Evolutionary conservation across 164 flowering plant species (phyloP).

Genomic region (Chimonanthus praecox): DNA sequence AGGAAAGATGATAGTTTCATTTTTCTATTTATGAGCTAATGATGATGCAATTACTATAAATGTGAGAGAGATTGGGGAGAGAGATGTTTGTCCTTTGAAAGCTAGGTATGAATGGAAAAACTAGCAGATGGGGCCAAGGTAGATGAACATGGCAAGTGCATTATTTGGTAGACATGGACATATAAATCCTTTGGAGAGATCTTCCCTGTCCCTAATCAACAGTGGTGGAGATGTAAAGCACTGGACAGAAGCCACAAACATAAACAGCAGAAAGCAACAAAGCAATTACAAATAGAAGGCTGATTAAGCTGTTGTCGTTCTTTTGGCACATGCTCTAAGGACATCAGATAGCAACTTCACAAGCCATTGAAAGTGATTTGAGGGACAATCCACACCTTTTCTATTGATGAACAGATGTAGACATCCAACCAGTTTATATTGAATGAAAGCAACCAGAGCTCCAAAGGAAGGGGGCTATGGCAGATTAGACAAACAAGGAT

Average conservation of each 20-base stretch:
- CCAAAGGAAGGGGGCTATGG: neutral
- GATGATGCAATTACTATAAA: too few relatives aligned
- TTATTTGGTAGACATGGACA: neutral
- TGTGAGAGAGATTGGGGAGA: neutral
- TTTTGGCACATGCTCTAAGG: neutral
- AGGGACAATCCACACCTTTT: slow-evolving; percentile 1
- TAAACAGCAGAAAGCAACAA: neutral
- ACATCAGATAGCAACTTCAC: neutral
- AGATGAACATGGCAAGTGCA: neutral
- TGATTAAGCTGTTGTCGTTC: neutral
- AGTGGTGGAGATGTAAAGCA: neutral
- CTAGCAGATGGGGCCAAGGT: neutral
- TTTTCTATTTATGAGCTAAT: too few relatives aligned
- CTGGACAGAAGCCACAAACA: neutral
- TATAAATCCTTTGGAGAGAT: neutral
- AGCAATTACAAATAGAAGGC: neutral
- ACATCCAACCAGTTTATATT: neutral
- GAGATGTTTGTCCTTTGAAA: neutral
- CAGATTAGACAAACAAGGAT: neutral
- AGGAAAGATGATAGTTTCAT: too few relatives aligned
- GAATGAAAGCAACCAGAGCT: slow-evolving; percentile 1
- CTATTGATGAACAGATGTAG: neutral
- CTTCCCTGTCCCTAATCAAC: neutral
- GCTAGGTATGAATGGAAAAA: neutral
- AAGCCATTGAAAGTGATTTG: slow-evolving; percentile 3